phyloP scores from a whole-genome alignment of 495 filamentous ascomycete species.

The Daldinia childiae region DNA sequence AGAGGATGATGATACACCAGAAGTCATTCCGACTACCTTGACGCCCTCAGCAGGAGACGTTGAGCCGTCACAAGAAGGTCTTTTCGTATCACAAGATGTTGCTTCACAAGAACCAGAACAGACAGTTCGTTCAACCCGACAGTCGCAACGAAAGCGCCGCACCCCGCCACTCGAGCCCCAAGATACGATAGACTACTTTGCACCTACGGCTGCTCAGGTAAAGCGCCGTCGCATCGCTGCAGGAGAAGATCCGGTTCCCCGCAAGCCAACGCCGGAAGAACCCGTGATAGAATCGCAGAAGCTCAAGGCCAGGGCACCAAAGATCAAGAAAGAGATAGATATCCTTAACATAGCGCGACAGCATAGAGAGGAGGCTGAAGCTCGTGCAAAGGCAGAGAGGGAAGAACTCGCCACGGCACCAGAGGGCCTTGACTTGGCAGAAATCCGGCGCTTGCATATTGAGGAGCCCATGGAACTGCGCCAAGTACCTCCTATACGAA shows the following conservation, averaged over 20 bases:
- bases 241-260: conserved; percentile 51
- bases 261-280: conserved; percentile 31
- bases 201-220: conserved; percentile 75
- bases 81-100: conserved; percentile 51
- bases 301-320: conserved; percentile 33
- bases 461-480: conserved; percentile 81
- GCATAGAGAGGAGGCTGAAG: conserved; percentile 74
- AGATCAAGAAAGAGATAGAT: conserved; percentile 69
- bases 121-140: conserved; percentile 31
- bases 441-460: conserved; percentile 78
- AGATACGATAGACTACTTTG: conserved; percentile 69
- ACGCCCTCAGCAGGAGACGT: conserved; percentile 4
- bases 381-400: conserved; percentile 66
- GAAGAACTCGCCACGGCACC: conserved; percentile 61
- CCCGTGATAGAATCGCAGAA: conserved; percentile 24
- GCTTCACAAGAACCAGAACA: conserved; percentile 32
- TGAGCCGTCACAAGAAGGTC: conserved; percentile 45
- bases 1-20: conserved; percentile 45
- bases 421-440: conserved; percentile 68
- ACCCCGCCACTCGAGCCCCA: conserved; percentile 51
- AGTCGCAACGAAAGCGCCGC: conserved; percentile 58
- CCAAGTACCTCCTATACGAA: conserved; percentile 36
- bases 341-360: conserved; percentile 74
- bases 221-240: conserved; percentile 72
- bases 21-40: conserved; percentile 17